Percentiles rank a stretch among this genome's conserved stretches.
Conservation (phyloP, 148 eudicot genomes). For the Camellia japonica region DNA sequence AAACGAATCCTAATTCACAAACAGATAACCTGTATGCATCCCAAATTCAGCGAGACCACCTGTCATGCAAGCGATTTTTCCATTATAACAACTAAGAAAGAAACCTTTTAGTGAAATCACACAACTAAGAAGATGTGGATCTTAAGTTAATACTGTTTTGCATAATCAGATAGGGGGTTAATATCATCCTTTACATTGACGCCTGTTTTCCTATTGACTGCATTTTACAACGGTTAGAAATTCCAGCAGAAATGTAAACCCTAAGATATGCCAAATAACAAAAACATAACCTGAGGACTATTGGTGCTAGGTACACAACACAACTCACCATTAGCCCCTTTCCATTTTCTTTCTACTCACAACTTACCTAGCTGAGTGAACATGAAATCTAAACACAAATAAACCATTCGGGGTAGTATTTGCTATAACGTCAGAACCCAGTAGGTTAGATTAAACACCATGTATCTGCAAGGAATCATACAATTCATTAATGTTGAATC, state of each 20-base stretch:
- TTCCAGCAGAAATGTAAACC: background rate
- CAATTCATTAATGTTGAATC: background rate
- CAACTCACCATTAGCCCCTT: background rate
- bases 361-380: background rate
- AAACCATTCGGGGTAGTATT: background rate
- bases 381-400: background rate
- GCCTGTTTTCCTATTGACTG: background rate
- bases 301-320: background rate
- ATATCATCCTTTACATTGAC: slow-evolving; percentile 8
- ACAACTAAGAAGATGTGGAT: background rate
- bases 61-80: background rate
- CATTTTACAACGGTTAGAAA: slow-evolving; percentile 8
- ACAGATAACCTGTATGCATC: background rate
- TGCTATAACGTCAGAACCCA: background rate
- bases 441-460: slow-evolving; percentile 9
- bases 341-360: background rate
- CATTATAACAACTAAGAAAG: too few species aligned
- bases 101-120: background rate
- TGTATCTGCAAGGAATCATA: background rate
- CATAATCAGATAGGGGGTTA: background rate
- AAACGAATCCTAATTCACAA: too few species aligned
- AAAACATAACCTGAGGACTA: background rate
- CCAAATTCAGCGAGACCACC: background rate
- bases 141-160: background rate
- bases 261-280: background rate